Evolutionary conservation across 1,284 basidiomycete genomes (phyloP).

Genomic region (Papiliotrema laurentii): DNA sequence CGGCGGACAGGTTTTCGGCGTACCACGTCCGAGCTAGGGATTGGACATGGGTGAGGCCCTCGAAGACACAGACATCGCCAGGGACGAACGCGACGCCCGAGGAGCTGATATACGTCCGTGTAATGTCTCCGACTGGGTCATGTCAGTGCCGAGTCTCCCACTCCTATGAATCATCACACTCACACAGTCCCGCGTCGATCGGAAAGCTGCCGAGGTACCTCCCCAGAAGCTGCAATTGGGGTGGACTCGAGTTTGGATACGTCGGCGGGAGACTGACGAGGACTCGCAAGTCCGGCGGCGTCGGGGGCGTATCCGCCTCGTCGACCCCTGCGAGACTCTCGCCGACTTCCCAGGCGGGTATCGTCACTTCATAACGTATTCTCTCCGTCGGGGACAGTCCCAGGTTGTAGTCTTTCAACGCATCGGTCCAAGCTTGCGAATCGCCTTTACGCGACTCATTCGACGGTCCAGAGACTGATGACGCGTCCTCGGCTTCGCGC

Average conservation of each 20-base stretch:
- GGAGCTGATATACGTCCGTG: conserved; percentile 74
- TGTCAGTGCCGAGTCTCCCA: neutral
- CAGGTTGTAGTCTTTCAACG: conserved; percentile 19
- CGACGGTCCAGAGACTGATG: neutral
- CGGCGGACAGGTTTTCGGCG: conserved; percentile 57
- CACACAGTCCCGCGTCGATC: conserved; percentile 42
- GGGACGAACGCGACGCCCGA: conserved; percentile 68
- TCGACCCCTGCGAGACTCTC: conserved; percentile 35
- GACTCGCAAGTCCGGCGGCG: conserved; percentile 52
- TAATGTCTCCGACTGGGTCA: conserved; percentile 59
- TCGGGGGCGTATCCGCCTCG: conserved; percentile 24
- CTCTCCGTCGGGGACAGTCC: conserved; percentile 39
- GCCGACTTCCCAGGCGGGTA: conserved; percentile 51
- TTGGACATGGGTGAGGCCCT: conserved; percentile 74
- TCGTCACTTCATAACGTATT: conserved; percentile 62
- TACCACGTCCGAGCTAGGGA: conserved; percentile 69
- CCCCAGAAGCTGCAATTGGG: conserved; percentile 79
- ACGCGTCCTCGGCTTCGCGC: neutral
- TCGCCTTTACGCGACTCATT: neutral
- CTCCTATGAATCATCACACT: conserved; percentile 13
- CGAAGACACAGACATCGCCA: conserved; percentile 78
- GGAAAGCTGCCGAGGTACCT: conserved; percentile 70
- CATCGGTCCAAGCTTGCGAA: conserved; percentile 19
- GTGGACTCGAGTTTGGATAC: conserved; percentile 67
- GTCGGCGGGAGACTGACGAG: conserved; percentile 67